These are phyloP conservation scores for Aspergillus unguis DNA, from an alignment of 2,329 filamentous ascomycete genomes.

Conservation along the genomic window DNA sequence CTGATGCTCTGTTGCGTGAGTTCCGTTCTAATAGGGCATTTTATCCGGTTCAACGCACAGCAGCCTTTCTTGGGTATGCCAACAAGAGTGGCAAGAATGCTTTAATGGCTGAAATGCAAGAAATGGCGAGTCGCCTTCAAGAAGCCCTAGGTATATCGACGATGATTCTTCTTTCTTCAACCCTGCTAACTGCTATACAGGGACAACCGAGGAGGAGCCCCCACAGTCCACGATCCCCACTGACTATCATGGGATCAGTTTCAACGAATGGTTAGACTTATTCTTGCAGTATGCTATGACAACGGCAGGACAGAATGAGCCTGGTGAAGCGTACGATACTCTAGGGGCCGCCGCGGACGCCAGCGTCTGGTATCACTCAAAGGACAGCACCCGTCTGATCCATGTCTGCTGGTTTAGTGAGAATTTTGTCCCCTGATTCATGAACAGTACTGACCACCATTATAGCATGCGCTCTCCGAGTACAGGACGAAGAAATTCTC, in stretches of 20 bases:
- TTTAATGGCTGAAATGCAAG: conserved; percentile 43
- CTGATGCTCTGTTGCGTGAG: conserved; percentile 56
- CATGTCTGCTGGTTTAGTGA: conserved; percentile 73
- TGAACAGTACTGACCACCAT: conserved; percentile 10
- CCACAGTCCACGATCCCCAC: conserved; percentile 41
- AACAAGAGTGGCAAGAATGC: conserved; percentile 35
- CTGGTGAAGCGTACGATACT: conserved; percentile 72
- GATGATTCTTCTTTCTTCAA: neutral
- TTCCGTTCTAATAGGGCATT: conserved; percentile 60
- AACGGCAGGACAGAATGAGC: conserved; percentile 64
- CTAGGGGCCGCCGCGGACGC: conserved; percentile 75
- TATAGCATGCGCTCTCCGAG: conserved; percentile 73
- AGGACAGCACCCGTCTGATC: conserved; percentile 66
- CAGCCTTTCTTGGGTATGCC: conserved; percentile 50
- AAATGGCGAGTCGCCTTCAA: conserved; percentile 45
- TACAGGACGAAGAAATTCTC: conserved; percentile 72
- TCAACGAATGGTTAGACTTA: conserved; percentile 81
- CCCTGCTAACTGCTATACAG: conserved; percentile 20
- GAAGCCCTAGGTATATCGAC: conserved; percentile 35
- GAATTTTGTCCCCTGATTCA: conserved; percentile 21
- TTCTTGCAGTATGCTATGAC: conserved; percentile 84
- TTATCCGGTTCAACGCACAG: conserved; percentile 53
- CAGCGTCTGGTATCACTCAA: conserved; percentile 73
- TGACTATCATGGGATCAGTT: conserved; percentile 73
- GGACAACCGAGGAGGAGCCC: conserved; percentile 23